A percentile compares a stretch with the other conserved stretches of the same genome.
Evolutionary conservation across 176 grass and related monocot genomes (phyloP).

Genomic region (Panicum miliaceum): DNA sequence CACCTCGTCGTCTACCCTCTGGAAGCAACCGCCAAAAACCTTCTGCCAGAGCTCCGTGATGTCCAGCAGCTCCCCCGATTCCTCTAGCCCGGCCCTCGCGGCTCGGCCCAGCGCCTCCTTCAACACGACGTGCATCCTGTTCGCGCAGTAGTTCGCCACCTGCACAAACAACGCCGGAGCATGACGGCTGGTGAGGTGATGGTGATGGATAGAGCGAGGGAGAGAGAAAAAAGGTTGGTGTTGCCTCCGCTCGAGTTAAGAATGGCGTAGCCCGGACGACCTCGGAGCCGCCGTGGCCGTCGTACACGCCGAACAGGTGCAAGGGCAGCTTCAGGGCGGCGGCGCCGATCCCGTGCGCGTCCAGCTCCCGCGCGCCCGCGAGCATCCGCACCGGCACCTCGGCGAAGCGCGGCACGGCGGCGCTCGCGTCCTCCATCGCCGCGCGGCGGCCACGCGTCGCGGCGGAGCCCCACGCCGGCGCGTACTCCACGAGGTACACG

Average conservation of each 20-base stretch:
- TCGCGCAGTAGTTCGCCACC: constrained; percentile 70
- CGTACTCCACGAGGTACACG: constrained; percentile 59
- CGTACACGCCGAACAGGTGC: constrained; percentile 79
- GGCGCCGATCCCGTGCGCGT: constrained; percentile 42
- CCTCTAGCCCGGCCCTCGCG: not conserved
- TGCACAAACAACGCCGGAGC: constrained; percentile 10
- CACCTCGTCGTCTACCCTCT: constrained; percentile 63
- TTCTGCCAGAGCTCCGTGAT: constrained; percentile 61
- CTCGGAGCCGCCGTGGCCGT: constrained; percentile 77
- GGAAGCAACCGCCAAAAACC: constrained; percentile 59
- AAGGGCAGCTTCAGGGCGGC: constrained; percentile 37
- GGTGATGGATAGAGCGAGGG: not conserved
- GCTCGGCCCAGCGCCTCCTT: constrained; percentile 40
- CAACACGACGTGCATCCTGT: constrained; percentile 64
- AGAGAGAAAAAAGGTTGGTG: not conserved
- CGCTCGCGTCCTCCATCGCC: constrained; percentile 70
- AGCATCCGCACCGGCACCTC: constrained; percentile 68
- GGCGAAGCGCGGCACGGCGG: constrained; percentile 54
- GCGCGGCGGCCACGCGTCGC: constrained; percentile 42
- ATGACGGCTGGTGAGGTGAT: not conserved
- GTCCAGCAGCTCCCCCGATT: constrained; percentile 30
- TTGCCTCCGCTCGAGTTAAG: not conserved
- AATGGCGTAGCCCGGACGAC: constrained; percentile 19
- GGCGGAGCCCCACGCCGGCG: constrained; percentile 60
- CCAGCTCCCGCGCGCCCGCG: constrained; percentile 33